Conservation (phyloP, 1,284 basidiomycete genomes). For the Cutaneotrichosporon mucoides region DNA sequence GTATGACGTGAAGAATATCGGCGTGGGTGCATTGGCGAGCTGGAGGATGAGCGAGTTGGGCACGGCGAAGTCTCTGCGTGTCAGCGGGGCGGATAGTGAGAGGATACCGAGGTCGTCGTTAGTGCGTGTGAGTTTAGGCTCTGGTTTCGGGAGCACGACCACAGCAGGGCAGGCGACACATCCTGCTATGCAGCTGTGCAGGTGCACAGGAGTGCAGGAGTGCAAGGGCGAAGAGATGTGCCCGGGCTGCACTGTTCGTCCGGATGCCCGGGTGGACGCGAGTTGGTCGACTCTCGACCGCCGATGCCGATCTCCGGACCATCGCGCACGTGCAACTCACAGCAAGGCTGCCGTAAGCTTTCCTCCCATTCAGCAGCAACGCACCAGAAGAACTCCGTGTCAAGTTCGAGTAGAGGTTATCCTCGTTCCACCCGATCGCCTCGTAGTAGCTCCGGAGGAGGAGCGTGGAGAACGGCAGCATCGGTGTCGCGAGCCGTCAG, state of each 20-base stretch:
- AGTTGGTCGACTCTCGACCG: too few relatives aligned
- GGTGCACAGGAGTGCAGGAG: too few relatives aligned
- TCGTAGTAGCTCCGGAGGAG: conserved; percentile 84
- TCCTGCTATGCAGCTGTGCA: too few relatives aligned
- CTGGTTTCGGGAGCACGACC: too few relatives aligned
- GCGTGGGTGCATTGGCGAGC: conserved; percentile 87
- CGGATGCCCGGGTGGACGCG: too few relatives aligned
- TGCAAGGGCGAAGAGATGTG: too few relatives aligned
- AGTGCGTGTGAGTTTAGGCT: too few relatives aligned
- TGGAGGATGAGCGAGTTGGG: conserved; percentile 50
- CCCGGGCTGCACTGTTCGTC: too few relatives aligned
- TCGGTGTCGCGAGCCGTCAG: too few relatives aligned
- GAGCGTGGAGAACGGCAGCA: conserved; percentile 67
- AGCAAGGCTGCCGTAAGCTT: conserved; percentile 42
- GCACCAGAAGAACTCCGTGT: conserved; percentile 81
- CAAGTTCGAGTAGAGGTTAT: conserved; percentile 86
- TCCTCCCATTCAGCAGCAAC: neutral
- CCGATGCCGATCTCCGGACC: too few relatives aligned
- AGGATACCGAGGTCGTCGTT: neutral
- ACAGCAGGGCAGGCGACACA: too few relatives aligned
- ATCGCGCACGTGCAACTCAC: conserved; percentile 3
- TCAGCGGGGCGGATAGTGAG: too few relatives aligned
- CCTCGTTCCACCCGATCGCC: conserved; percentile 92
- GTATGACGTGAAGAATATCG: conserved; percentile 84
- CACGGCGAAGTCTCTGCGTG: conserved; percentile 38